Evolutionary conservation across 208 protist species (phyloP).

Genomic region (Wallacemonas rigidus): DNA sequence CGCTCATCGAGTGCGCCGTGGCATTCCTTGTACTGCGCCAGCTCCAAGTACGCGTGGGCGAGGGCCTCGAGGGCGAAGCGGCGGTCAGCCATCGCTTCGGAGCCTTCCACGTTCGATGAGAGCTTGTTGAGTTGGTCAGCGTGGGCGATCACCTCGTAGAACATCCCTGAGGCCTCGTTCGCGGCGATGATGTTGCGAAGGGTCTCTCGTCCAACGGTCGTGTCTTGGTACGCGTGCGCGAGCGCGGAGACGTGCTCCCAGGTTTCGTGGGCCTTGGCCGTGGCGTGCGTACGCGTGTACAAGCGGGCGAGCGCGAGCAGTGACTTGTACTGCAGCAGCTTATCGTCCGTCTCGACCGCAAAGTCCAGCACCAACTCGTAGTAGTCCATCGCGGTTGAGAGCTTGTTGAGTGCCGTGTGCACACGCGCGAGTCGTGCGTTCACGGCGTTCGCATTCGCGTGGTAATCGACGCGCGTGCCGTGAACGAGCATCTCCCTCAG

Average conservation of each 20-base stretch:
- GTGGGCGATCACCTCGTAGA: conserved; percentile 63
- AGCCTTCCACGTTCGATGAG: conserved; percentile 62
- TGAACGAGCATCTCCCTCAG: conserved; percentile 49
- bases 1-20: conserved; percentile 70
- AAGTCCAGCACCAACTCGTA: conserved; percentile 74
- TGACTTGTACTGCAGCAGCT: conserved; percentile 78
- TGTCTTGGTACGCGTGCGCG: conserved; percentile 83
- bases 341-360: conserved; percentile 60
- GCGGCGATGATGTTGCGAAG: conserved; percentile 80
- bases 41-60: conserved; percentile 78
- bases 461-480: conserved; percentile 56
- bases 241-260: conserved; percentile 83
- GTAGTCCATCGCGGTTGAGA: conserved; percentile 76
- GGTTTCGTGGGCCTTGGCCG: conserved; percentile 48
- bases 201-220: conserved; percentile 83
- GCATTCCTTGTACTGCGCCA: conserved; percentile 81
- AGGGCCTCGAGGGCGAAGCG: conserved; percentile 82
- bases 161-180: conserved; percentile 68
- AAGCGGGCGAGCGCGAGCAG: conserved; percentile 77
- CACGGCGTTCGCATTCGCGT: conserved; percentile 60
- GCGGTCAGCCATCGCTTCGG: conserved; percentile 63
- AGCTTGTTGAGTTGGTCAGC: conserved; percentile 74
- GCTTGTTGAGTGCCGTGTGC: conserved; percentile 74
- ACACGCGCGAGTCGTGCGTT: conserved; percentile 77
- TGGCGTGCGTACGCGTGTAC: conserved; percentile 51